A percentile compares a stretch with the other conserved stretches of the same genome.
Evolutionary conservation across 2,329 filamentous ascomycete genomes (phyloP).

Genomic region (Curvularia eragrostidis): DNA sequence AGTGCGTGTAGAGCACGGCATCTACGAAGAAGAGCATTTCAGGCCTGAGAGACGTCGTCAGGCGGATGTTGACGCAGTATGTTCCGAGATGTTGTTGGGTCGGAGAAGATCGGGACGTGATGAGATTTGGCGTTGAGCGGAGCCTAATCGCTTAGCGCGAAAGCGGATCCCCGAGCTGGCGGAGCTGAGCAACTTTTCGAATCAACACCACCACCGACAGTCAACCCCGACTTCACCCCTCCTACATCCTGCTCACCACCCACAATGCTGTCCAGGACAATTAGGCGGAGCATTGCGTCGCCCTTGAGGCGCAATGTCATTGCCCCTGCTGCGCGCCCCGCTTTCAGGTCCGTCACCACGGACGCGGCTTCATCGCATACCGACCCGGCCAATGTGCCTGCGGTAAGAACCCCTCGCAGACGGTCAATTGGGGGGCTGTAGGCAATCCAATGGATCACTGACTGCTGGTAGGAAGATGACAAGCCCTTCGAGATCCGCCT

Average conservation of each 20-base stretch:
- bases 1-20: background rate
- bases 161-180: conserved; percentile 29
- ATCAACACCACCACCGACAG: conserved; percentile 26
- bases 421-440: conserved; percentile 7
- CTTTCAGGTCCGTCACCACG: conserved; percentile 81
- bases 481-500: conserved; percentile 90
- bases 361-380: conserved; percentile 92
- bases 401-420: conserved; percentile 57
- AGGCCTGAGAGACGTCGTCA: background rate
- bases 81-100: conserved; percentile 9
- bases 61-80: conserved; percentile 1
- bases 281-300: conserved; percentile 50
- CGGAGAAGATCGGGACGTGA: conserved; percentile 19
- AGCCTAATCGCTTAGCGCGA: conserved; percentile 20
- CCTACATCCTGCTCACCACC: conserved; percentile 26
- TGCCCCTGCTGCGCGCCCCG: conserved; percentile 43
- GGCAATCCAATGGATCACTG: conserved; percentile 22
- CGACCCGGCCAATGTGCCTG: conserved; percentile 75
- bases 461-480: conserved; percentile 76
- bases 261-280: conserved; percentile 51
- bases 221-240: conserved; percentile 29
- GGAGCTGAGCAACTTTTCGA: conserved; percentile 31
- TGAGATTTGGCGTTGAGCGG: conserved; percentile 16
- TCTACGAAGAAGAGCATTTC: background rate
- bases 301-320: conserved; percentile 50